Percentiles rank a stretch among this genome's conserved stretches.
Conservation (phyloP, 1,284 basidiomycete species). For the Coniophora puteana region DNA sequence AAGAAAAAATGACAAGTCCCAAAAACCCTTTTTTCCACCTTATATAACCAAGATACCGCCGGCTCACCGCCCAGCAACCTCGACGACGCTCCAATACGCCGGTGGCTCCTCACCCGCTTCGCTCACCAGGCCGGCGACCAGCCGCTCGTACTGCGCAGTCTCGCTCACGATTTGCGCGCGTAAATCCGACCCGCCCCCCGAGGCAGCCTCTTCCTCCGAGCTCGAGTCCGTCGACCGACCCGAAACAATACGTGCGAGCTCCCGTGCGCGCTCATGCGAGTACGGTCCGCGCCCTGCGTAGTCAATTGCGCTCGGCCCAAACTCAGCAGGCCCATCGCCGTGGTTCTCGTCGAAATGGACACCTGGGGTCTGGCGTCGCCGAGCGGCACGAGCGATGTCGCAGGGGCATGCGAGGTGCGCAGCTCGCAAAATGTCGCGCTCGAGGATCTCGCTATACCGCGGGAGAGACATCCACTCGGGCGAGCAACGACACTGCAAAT, state of each 20-base stretch:
- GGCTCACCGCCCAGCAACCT: background rate
- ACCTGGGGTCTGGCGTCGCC: no score
- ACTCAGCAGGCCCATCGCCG: no score
- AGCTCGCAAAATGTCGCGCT: constrained; percentile 26
- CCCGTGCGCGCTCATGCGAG: constrained; percentile 1
- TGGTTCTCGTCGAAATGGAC: no score
- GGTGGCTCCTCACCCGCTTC: constrained; percentile 65
- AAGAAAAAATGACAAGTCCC: no score
- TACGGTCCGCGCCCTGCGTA: no score
- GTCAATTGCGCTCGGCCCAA: no score
- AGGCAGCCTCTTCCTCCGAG: constrained; percentile 30
- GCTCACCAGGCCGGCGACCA: constrained; percentile 61
- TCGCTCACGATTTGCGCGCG: constrained; percentile 29
- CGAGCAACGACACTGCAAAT: constrained; percentile 70
- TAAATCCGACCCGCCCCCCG: constrained; percentile 17
- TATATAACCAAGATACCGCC: background rate
- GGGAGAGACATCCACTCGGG: constrained; percentile 76
- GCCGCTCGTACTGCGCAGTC: constrained; percentile 51
- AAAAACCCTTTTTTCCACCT: background rate
- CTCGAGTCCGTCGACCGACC: constrained; percentile 33
- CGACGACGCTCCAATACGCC: constrained; percentile 40
- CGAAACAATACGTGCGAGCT: background rate
- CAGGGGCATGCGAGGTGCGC: constrained; percentile 44
- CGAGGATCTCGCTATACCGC: constrained; percentile 50
- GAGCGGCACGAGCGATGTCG: constrained; percentile 17